These are phyloP conservation scores for Balansia obtecta DNA, from an alignment of 2,329 filamentous ascomycete genomes.

Conservation along the genomic window DNA sequence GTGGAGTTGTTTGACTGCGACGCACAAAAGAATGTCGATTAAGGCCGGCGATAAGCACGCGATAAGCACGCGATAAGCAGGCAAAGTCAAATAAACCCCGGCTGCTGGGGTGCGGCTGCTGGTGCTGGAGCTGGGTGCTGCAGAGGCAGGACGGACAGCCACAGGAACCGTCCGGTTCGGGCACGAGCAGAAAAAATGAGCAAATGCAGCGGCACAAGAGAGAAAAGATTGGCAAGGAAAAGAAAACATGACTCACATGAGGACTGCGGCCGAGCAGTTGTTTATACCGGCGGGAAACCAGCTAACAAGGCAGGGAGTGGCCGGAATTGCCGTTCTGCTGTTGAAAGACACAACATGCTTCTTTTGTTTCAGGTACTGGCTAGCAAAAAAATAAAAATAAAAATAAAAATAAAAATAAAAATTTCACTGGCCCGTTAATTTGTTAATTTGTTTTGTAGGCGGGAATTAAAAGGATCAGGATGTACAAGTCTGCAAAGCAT, in stretches of 20 bases:
- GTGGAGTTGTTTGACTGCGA: background rate
- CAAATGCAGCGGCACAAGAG: background rate
- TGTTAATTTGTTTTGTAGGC: no score
- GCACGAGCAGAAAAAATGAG: background rate
- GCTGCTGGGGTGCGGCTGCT: no score
- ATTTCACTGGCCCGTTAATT: no score
- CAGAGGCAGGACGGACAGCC: background rate
- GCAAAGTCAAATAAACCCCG: no score
- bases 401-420: no score
- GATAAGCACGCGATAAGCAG: no score
- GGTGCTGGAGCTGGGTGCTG: no score
- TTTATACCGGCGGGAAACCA: background rate
- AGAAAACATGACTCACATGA: background rate
- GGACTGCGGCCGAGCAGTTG: background rate
- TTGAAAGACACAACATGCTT: no score
- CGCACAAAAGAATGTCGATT: background rate
- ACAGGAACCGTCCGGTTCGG: background rate
- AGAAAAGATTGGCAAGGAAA: background rate
- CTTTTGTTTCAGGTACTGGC: no score
- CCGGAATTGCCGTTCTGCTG: constrained; percentile 1
- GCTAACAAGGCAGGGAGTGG: background rate
- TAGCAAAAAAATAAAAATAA: no score
- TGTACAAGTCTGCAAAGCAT: no score
- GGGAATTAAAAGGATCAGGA: no score
- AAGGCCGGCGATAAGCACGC: background rate